These are phyloP conservation scores for Leccinum variicolor DNA, from an alignment of 768 basidiomycete genomes.

Conservation along the genomic window DNA sequence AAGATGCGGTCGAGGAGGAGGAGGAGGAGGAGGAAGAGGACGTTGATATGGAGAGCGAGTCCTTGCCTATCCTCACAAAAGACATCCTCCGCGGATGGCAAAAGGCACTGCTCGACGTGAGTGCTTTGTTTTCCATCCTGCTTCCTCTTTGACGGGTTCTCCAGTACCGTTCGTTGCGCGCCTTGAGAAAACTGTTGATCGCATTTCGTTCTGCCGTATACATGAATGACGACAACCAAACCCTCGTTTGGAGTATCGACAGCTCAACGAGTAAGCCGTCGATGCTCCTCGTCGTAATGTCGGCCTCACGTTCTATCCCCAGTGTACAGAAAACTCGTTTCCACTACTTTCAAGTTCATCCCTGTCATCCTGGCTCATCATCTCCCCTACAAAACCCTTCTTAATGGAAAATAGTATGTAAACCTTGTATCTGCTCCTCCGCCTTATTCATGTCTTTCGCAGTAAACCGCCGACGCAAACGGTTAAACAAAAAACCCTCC, in stretches of 20 bases:
- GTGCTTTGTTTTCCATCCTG: slow-evolving; percentile 12
- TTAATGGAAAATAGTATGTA: slow-evolving; percentile 84
- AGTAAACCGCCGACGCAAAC: slow-evolving; percentile 87
- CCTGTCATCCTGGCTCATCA: slow-evolving; percentile 87
- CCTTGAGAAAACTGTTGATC: slow-evolving; percentile 77
- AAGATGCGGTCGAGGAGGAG: slow-evolving; percentile 46
- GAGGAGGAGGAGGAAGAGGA: slow-evolving; percentile 39
- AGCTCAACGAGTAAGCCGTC: slow-evolving; percentile 45
- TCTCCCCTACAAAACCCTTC: slow-evolving; percentile 77
- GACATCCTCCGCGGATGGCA: slow-evolving; percentile 81
- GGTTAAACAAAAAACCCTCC: slow-evolving; percentile 75
- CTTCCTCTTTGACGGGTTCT: neutral
- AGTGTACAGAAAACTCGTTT: slow-evolving; percentile 96
- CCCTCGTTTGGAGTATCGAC: slow-evolving; percentile 85
- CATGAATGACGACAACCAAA: slow-evolving; percentile 81
- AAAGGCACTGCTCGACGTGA: slow-evolving; percentile 79
- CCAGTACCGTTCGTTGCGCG: slow-evolving; percentile 84
- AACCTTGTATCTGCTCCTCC: neutral
- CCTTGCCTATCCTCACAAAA: slow-evolving; percentile 58
- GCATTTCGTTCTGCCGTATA: slow-evolving; percentile 91
- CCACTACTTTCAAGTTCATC: slow-evolving; percentile 84
- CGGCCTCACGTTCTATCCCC: neutral
- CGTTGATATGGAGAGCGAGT: slow-evolving; percentile 40
- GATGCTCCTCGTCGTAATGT: neutral
- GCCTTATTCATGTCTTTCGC: neutral